Conservation (phyloP, 805 yeast species). For the Starmerella bacillaris region DNA sequence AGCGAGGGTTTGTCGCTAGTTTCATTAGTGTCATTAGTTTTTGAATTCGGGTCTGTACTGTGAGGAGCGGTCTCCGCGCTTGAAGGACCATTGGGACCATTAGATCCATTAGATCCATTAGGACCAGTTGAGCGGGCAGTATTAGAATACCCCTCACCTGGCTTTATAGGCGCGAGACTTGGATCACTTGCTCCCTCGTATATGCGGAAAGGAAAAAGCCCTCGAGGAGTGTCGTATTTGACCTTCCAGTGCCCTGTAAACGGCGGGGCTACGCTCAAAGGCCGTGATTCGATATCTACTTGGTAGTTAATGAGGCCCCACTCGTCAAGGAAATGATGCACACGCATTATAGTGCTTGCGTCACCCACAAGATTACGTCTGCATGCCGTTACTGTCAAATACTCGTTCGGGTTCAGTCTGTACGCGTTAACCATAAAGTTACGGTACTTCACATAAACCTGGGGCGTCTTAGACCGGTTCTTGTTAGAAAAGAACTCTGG, state of each 20-base stretch:
- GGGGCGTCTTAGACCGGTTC: constrained; percentile 61
- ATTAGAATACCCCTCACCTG: constrained; percentile 1
- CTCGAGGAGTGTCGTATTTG: constrained; percentile 76
- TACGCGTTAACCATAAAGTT: constrained; percentile 81
- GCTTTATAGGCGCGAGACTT: constrained; percentile 12
- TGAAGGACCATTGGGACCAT: neutral
- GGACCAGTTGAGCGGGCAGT: no score
- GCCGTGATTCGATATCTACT: constrained; percentile 61
- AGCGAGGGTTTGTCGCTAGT: neutral
- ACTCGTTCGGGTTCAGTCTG: constrained; percentile 76
- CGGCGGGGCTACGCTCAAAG: constrained; percentile 47
- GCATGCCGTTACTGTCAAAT: constrained; percentile 73
- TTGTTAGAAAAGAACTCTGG: constrained; percentile 63
- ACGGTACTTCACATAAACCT: constrained; percentile 62
- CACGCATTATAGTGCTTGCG: constrained; percentile 71
- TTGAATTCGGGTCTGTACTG: neutral
- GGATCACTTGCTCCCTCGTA: constrained; percentile 46
- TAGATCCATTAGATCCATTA: neutral
- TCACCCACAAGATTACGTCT: constrained; percentile 84
- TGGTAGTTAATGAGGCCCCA: constrained; percentile 94
- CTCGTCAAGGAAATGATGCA: constrained; percentile 64
- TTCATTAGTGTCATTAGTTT: neutral
- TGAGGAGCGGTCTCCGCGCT: neutral
- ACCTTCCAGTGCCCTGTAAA: constrained; percentile 60
- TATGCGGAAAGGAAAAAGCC: constrained; percentile 78